Evolutionary conservation across 2,329 filamentous ascomycete species (phyloP), one percentile per base, ranked within the genome.

Genomic region (Aciculosporium take): DNA sequence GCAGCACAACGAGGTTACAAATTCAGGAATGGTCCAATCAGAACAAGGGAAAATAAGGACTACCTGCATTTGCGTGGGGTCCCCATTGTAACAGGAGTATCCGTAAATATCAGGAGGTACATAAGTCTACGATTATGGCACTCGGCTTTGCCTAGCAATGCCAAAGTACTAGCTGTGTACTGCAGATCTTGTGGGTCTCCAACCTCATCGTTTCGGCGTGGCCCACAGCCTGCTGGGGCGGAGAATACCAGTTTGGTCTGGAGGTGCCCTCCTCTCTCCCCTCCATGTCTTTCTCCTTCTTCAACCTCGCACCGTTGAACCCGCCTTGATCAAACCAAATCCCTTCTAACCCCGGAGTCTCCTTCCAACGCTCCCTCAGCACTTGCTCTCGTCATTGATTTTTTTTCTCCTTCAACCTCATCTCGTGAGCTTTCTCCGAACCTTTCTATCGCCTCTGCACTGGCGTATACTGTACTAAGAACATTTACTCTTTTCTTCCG

Each of bases 231-330:
- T n/a, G n/a, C 34, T 27, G 34, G 12, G 34, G 21, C 25, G 34
- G 34, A 18, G 34, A 36, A n/a, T 36, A 23, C 29, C 24, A 39
- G 29, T 31, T 25, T 39, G 28, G 38, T 31, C 39, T 37, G 13
- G 25, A 48, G 43, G 49, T 45, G 50, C 44, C 50, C 51, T 50
- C 49, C 54, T 57, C 54, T 55, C 52, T 55, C 49, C 53, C 51
- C 50, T 57, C 53, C 53, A 53, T n/a, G 56, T 53, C 54, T 48
- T 50, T 54, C 54, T 53, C 50, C 51, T 55, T 54, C 54, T 60
- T 52, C 51, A 51, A 50, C 50, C 46, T 49, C 51, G 47, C 39
- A 42, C 45, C 50, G 46, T 49, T 50, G 47, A 38, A 42, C 45
- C 49, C 43, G 46, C 47, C 47, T 39, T 37, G 20, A 35, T 35